Evolutionary conservation across 1,139 yeast species (phyloP).

Genomic region (Sugiyamaella xylanicola): DNA sequence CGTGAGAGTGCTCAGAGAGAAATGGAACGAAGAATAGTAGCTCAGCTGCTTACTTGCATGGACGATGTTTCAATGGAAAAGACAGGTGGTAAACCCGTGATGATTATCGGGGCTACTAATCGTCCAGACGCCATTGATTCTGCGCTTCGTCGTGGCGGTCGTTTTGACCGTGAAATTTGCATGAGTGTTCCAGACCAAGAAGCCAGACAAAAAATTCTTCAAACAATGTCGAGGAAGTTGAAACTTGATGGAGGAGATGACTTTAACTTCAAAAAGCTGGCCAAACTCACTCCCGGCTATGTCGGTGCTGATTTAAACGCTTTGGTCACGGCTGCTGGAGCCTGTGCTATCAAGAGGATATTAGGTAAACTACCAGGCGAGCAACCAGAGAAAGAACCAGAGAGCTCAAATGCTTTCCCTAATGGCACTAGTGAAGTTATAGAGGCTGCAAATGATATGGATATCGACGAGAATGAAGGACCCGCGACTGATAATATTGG

Average conservation of each 20-base stretch:
- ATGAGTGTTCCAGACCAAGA: slow-evolving; percentile 89
- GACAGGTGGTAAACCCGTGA: slow-evolving; percentile 90
- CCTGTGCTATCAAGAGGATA: slow-evolving; percentile 89
- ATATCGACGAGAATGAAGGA: slow-evolving; percentile 20
- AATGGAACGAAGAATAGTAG: slow-evolving; percentile 97
- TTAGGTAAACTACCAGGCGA: slow-evolving; percentile 46
- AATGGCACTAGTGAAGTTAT: slow-evolving; percentile 9
- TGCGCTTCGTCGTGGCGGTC: slow-evolving; percentile 93
- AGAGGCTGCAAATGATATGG: slow-evolving; percentile 9
- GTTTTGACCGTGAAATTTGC: slow-evolving; percentile 94
- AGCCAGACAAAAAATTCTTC: slow-evolving; percentile 73
- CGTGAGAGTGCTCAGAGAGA: slow-evolving; percentile 98
- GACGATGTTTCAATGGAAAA: slow-evolving; percentile 87
- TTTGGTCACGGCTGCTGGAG: slow-evolving; percentile 92
- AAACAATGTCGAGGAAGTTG: slow-evolving; percentile 63
- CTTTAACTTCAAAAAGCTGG: slow-evolving; percentile 70
- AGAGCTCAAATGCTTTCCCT: too few relatives aligned
- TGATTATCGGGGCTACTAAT: slow-evolving; percentile 96
- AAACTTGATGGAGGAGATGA: slow-evolving; percentile 61
- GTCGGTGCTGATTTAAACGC: slow-evolving; percentile 98
- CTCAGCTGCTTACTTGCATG: slow-evolving; percentile 91
- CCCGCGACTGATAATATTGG: too few relatives aligned
- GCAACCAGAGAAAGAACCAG: slow-evolving; percentile 20
- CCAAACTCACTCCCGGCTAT: slow-evolving; percentile 95
- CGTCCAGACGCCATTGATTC: slow-evolving; percentile 44